Evolutionary conservation across 768 basidiomycete genomes (phyloP), one percentile per base, ranked within the genome.

Genomic region (Suillus discolor): DNA sequence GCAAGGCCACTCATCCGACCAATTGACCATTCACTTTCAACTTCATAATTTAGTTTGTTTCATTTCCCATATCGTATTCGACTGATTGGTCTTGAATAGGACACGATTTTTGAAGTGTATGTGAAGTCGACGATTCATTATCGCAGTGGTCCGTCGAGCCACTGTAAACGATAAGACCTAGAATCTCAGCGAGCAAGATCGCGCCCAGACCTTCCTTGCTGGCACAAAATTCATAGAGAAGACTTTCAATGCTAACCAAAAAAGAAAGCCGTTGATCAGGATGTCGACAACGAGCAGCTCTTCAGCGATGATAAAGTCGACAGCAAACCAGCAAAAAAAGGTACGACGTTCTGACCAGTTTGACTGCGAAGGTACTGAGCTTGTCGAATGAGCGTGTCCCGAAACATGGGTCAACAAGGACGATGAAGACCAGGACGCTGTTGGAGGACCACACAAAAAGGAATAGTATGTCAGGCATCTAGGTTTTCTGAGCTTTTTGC

Each of bases 381-480:
- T 5, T 55, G 44, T 61, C 53, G 39, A 57, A 36, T 31, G 45
- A 83, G 82, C 80, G 80, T 69, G 75, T 79, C 44, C 74, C 84
- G 49, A 92, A 82, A 94, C 90, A 79, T 84, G 91, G 15, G 87
- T 90, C 6, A 85, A 93, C 25, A 79, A 89, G 38, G 93, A 94
- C 67, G 92, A 93, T 12, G 93, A 94, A 45, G 88, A 85, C 16
- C 92, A 90, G 12, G 93, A 91, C 34, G 82, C 84, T 47, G 73
- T 79, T 2, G 79, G 79, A n/a, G 82, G 79, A n/a, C 87, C 88
- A 11, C 85, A 88, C 41, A 92, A 90, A 80, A 68, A 72, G 31
- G 6, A 31, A 31, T 31, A 31, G 31, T 31, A 31, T 70, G 90
- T 83, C 11, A 12, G 3, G 8, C 36, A 31, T 31, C 31, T 31